These are phyloP conservation scores for Andrographis paniculata DNA, from an alignment of 305 asterid genomes.

Conservation along the genomic window DNA sequence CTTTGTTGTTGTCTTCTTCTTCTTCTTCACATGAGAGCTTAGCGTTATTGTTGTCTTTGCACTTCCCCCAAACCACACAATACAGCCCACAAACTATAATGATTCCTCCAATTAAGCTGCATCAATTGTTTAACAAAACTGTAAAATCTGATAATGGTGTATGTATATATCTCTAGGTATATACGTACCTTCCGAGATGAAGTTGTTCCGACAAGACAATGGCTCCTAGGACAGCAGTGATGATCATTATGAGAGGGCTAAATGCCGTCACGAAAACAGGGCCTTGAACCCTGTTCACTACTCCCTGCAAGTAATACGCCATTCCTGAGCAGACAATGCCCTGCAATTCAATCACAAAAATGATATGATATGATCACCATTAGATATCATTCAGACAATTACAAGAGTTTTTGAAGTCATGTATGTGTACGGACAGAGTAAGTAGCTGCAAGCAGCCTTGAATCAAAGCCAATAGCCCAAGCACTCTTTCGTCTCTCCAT, in stretches of 20 bases:
- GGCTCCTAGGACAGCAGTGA: slow-evolving; percentile 79
- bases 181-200: slow-evolving; percentile 86
- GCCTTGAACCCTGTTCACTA: slow-evolving; percentile 65
- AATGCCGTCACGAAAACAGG: slow-evolving; percentile 95
- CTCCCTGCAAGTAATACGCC: slow-evolving; percentile 80
- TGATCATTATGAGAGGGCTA: slow-evolving; percentile 83
- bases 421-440: slow-evolving; percentile 52
- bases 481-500: slow-evolving; percentile 62
- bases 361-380: slow-evolving; percentile 21
- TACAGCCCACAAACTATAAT: slow-evolving; percentile 79
- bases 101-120: slow-evolving; percentile 71
- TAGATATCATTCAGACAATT: background rate
- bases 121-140: too few species aligned
- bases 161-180: too few species aligned
- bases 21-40: too few species aligned
- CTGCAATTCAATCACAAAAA: slow-evolving; percentile 28
- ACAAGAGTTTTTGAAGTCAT: background rate
- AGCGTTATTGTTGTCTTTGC: slow-evolving; percentile 34
- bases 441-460: slow-evolving; percentile 68
- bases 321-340: slow-evolving; percentile 89
- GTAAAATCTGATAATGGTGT: too few species aligned
- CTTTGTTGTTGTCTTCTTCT: too few species aligned
- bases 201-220: slow-evolving; percentile 58
- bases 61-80: slow-evolving; percentile 84
- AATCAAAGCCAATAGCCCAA: slow-evolving; percentile 80